These are phyloP conservation scores for Fragilaria radians DNA, from an alignment of 108 stramenopile genomes.

Conservation along the genomic window DNA sequence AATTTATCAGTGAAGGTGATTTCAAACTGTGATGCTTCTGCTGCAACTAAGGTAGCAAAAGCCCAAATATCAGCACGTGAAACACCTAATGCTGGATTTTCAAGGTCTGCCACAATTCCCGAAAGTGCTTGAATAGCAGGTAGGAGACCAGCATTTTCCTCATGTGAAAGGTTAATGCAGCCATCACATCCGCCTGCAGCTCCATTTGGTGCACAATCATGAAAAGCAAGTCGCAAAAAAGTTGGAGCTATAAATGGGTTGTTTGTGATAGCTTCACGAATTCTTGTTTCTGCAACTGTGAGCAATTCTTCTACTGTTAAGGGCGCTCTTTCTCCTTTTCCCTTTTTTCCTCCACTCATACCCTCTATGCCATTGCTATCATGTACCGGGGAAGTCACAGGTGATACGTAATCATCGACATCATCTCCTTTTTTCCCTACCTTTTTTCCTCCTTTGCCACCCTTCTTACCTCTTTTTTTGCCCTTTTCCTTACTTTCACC, in stretches of 20 bases:
- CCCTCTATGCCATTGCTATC: too few species aligned
- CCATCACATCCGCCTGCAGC: constrained; percentile 19
- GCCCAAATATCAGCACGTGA: constrained; percentile 56
- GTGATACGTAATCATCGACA: too few species aligned
- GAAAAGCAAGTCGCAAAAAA: background rate
- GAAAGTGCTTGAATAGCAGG: constrained; percentile 33
- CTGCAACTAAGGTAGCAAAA: constrained; percentile 31
- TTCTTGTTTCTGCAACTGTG: too few species aligned
- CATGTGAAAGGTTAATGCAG: constrained; percentile 38
- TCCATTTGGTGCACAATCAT: background rate
- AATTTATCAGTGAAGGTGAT: constrained; percentile 14
- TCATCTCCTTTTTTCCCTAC: too few species aligned
- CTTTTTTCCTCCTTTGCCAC: too few species aligned
- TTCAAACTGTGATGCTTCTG: constrained; percentile 25
- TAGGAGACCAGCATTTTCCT: constrained; percentile 34
- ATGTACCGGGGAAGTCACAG: too few species aligned
- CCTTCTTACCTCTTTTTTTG: too few species aligned
- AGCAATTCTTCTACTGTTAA: too few species aligned
- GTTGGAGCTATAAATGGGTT: background rate
- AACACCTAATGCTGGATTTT: constrained; percentile 5
- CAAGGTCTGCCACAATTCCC: constrained; percentile 22
- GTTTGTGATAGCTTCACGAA: background rate
- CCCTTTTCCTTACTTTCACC: too few species aligned
- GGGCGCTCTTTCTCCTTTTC: too few species aligned
- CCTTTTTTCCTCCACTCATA: too few species aligned